phyloP scores from a whole-genome alignment of 495 filamentous ascomycete species.

The Penicillium pancosmium region DNA sequence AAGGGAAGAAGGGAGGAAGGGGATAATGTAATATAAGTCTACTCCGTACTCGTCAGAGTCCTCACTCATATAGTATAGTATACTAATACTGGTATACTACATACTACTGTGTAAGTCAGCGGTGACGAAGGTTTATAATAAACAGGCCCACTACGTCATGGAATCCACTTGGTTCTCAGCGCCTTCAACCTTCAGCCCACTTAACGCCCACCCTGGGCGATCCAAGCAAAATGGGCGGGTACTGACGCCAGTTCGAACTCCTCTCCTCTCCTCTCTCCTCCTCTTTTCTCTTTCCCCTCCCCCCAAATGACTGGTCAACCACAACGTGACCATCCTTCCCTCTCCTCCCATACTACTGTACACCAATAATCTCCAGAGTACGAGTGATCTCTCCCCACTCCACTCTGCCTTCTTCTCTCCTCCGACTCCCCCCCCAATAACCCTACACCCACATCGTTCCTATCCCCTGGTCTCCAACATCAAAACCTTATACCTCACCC shows the following conservation, averaged over 20 bases:
- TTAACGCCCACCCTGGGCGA: slow-evolving; percentile 27
- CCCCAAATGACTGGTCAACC: background rate
- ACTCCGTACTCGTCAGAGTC: no score
- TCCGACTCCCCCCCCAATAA: no score
- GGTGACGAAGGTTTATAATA: no score
- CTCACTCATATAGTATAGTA: no score
- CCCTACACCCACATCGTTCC: no score
- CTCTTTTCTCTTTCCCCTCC: slow-evolving; percentile 1
- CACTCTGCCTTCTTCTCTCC: background rate
- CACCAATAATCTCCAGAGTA: no score
- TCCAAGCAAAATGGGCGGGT: slow-evolving; percentile 35
- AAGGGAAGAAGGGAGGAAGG: no score
- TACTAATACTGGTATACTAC: no score
- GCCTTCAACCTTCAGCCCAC: slow-evolving; percentile 17
- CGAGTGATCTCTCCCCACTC: slow-evolving; percentile 1
- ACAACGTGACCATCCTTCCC: no score
- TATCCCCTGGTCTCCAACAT: background rate
- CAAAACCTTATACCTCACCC: background rate
- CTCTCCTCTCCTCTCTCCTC: background rate
- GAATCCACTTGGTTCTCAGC: slow-evolving; percentile 35
- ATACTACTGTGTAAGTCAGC: no score
- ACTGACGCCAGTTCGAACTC: slow-evolving; percentile 24
- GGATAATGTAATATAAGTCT: no score
- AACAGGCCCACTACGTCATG: slow-evolving; percentile 38
- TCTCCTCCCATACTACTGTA: no score